A percentile compares a stretch with the other conserved stretches of the same genome.
These are phyloP conservation scores for Cutaneotrichosporon sp. DNA, from an alignment of 1,284 basidiomycete species.

Conservation along the genomic window DNA sequence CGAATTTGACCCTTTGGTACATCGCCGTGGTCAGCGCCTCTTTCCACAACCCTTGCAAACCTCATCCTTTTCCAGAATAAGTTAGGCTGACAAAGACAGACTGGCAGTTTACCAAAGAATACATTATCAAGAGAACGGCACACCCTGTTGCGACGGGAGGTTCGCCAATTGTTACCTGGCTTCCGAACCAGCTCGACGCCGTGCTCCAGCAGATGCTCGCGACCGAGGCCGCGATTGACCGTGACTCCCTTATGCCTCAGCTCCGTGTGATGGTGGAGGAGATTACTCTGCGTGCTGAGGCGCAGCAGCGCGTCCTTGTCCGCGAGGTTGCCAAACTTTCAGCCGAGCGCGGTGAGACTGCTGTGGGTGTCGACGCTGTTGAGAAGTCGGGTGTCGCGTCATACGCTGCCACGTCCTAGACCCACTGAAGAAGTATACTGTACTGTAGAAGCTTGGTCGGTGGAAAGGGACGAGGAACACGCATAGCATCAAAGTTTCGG, in stretches of 20 bases:
- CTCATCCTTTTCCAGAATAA: not conserved
- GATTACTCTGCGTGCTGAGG: constrained; percentile 18
- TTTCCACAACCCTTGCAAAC: no score
- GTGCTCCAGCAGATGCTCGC: constrained; percentile 13
- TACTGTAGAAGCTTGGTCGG: not conserved
- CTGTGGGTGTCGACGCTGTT: constrained; percentile 7
- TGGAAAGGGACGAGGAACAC: not conserved
- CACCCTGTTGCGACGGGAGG: constrained; percentile 21
- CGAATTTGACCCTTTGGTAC: not conserved
- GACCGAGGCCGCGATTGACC: constrained; percentile 14
- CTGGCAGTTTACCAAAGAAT: no score
- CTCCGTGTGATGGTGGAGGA: constrained; percentile 17
- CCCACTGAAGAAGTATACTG: not conserved
- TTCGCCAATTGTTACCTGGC: constrained; percentile 18
- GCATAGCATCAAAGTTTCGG: not conserved
- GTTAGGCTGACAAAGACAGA: not conserved
- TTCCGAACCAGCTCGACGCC: constrained; percentile 21
- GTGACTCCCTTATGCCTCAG: constrained; percentile 11
- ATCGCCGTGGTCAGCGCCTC: not conserved
- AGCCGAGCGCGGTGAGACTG: constrained; percentile 5
- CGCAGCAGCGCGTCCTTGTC: constrained; percentile 20
- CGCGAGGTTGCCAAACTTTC: constrained; percentile 16
- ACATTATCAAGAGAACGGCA: constrained; percentile 13
- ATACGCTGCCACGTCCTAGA: not conserved
- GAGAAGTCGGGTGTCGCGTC: not conserved